Percentiles rank a stretch among this genome's conserved stretches.
These are phyloP conservation scores for Colletotrichum simmondsii DNA, from an alignment of 2,329 filamentous ascomycete genomes.

Conservation along the genomic window DNA sequence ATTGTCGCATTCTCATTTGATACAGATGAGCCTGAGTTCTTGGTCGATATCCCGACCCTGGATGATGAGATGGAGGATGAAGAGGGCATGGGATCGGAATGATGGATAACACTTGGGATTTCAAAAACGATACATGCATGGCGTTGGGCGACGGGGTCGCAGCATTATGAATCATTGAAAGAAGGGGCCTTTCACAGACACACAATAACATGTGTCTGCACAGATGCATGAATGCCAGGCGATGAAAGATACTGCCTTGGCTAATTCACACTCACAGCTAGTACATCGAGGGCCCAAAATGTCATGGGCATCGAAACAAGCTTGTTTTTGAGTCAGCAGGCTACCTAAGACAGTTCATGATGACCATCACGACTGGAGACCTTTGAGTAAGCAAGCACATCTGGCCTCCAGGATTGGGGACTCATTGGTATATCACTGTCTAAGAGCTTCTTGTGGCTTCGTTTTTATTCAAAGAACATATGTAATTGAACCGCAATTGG, in stretches of 20 bases:
- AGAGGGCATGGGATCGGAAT: constrained; percentile 39
- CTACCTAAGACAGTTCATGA: not conserved
- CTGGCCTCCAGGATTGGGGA: not conserved
- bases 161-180: not conserved
- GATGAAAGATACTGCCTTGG: not conserved
- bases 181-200: not conserved
- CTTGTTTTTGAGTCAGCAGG: not conserved
- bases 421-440: not conserved
- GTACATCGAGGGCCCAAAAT: not conserved
- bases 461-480: accelerated
- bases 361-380: too few relatives aligned
- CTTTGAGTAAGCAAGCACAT: not conserved
- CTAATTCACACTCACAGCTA: not conserved
- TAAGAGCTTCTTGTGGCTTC: not conserved
- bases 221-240: not conserved
- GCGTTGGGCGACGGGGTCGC: constrained; percentile 13
- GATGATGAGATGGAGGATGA: constrained; percentile 54
- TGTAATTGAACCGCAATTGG: not conserved
- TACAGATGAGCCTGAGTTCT: constrained; percentile 51
- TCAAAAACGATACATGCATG: constrained; percentile 21
- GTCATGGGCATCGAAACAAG: not conserved
- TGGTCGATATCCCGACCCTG: constrained; percentile 57
- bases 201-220: not conserved
- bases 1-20: constrained; percentile 63
- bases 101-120: not conserved